phyloP scores from a whole-genome alignment of 345 rosid species.

The Murraya koenigii region DNA sequence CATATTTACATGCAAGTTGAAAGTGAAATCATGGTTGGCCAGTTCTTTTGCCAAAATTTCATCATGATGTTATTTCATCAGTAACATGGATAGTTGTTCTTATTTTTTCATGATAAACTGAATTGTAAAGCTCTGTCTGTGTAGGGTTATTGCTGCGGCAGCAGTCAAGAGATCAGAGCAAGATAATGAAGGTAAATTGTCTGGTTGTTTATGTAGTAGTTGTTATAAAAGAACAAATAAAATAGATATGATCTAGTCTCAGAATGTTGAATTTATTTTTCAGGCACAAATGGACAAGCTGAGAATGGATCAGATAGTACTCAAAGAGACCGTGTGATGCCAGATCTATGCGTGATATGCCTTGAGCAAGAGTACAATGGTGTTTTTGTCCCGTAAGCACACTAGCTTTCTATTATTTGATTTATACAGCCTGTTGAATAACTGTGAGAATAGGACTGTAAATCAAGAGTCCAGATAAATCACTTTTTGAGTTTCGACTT shows the following conservation, averaged over 20 bases:
- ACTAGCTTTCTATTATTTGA: slow-evolving; percentile 1
- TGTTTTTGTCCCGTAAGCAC: slow-evolving; percentile 81
- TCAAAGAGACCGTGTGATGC: slow-evolving; percentile 62
- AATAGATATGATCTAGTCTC: slow-evolving; percentile 2
- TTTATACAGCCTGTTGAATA: slow-evolving; percentile 1
- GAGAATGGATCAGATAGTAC: slow-evolving; percentile 46
- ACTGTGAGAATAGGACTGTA: neutral
- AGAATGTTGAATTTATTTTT: slow-evolving; percentile 17
- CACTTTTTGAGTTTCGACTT: neutral
- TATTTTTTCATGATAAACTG: slow-evolving; percentile 14
- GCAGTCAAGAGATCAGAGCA: slow-evolving; percentile 67
- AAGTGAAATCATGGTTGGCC: neutral
- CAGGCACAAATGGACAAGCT: slow-evolving; percentile 46
- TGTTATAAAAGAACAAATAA: neutral
- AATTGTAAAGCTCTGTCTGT: slow-evolving; percentile 23
- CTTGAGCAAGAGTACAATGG: slow-evolving; percentile 91
- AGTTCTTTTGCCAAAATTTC: neutral
- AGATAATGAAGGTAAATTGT: slow-evolving; percentile 54
- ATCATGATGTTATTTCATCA: neutral
- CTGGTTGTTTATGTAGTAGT: neutral
- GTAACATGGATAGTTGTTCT: neutral
- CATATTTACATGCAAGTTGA: neutral
- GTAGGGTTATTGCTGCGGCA: slow-evolving; percentile 93
- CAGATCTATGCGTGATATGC: slow-evolving; percentile 93
- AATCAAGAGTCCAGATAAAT: neutral